Conservation (phyloP, 2,329 filamentous ascomycete species). For the Fusarium sambucinum region DNA sequence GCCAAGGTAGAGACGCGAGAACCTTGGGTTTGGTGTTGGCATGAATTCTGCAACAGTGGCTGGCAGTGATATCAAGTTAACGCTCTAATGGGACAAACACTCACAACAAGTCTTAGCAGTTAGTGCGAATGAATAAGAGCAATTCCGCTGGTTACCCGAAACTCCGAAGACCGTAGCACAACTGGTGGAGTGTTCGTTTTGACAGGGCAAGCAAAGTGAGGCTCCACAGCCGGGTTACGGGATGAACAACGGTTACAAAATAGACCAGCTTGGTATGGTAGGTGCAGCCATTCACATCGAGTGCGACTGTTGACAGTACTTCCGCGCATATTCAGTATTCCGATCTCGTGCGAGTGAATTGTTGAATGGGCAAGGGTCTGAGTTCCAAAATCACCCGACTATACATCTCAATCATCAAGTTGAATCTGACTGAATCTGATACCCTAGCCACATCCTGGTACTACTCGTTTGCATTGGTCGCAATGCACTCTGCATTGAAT, state of each 20-base stretch:
- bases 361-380: conserved; percentile 1
- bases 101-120: not conserved
- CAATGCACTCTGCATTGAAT: not conserved
- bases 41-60: not conserved
- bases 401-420: conserved; percentile 15
- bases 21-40: not conserved
- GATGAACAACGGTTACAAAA: conserved; percentile 42
- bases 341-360: conserved; percentile 42
- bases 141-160: conserved; percentile 38
- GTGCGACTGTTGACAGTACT: conserved; percentile 21
- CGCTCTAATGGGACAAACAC: conserved; percentile 1
- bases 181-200: conserved; percentile 38
- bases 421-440: conserved; percentile 27
- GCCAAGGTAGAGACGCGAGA: not conserved
- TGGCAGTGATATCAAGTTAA: not conserved
- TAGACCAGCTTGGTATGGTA: conserved; percentile 8
- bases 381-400: conserved; percentile 39
- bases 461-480: conserved; percentile 4
- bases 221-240: conserved; percentile 34
- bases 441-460: conserved; percentile 11
- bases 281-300: conserved; percentile 12
- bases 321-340: conserved; percentile 30
- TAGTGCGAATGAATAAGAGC: not conserved
- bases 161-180: conserved; percentile 41
- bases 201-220: conserved; percentile 14